Evolutionary conservation across 805 yeast genomes (phyloP).

Genomic region (Peterozyma toletana): DNA sequence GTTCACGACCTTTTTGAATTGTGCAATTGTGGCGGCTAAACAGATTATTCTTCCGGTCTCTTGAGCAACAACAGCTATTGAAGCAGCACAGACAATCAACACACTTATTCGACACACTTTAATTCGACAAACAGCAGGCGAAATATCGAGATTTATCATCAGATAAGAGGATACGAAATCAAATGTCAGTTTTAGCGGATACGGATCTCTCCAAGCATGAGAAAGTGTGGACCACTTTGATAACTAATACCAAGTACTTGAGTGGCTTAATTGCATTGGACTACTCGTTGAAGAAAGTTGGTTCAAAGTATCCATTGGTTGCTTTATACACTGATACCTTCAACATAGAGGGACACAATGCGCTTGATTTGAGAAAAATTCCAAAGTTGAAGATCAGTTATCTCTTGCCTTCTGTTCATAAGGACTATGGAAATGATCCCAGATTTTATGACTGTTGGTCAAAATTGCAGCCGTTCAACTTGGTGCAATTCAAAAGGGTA

Average conservation of each 20-base stretch:
- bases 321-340: constrained; percentile 47
- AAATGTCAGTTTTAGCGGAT: constrained; percentile 11
- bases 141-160: background rate
- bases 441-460: constrained; percentile 59
- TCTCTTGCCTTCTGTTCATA: constrained; percentile 33
- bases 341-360: constrained; percentile 30
- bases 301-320: constrained; percentile 43
- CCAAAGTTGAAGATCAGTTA: constrained; percentile 32
- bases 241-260: constrained; percentile 44
- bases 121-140: too few species aligned
- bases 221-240: constrained; percentile 47
- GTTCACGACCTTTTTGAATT: too few species aligned
- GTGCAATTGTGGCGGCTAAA: too few species aligned
- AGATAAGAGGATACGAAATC: background rate
- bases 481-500: constrained; percentile 43
- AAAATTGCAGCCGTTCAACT: constrained; percentile 46
- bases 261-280: constrained; percentile 45
- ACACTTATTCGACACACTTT: too few species aligned
- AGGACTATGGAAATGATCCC: constrained; percentile 40
- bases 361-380: constrained; percentile 31
- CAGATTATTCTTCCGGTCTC: too few species aligned
- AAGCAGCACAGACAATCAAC: too few species aligned
- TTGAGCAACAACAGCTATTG: too few species aligned
- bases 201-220: constrained; percentile 10
- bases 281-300: constrained; percentile 32